Evolutionary conservation across 352 stramenopile species (phyloP).

Genomic region (Globisporangium mamillatum): DNA sequence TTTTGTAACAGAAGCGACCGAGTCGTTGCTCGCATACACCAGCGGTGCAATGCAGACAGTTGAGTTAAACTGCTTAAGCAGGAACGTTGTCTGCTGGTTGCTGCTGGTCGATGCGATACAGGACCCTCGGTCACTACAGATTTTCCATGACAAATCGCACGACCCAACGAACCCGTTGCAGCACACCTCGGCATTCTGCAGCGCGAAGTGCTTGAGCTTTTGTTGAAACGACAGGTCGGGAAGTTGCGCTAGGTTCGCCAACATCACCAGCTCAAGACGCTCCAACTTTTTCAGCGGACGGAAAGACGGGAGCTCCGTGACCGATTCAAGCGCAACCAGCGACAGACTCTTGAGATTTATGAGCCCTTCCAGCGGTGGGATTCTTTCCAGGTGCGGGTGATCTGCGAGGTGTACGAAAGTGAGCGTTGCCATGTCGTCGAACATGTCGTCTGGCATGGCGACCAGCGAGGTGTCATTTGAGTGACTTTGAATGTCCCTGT

Average conservation of each 20-base stretch:
- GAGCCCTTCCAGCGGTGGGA: constrained; percentile 31
- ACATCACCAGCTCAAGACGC: constrained; percentile 22
- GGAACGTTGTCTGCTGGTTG: neutral
- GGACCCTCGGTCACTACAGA: constrained; percentile 15
- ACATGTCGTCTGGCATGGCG: constrained; percentile 24
- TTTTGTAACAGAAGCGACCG: neutral
- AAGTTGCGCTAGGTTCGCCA: constrained; percentile 21
- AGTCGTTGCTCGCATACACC: neutral
- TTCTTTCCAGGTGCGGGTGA: constrained; percentile 17
- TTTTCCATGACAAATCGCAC: constrained; percentile 21
- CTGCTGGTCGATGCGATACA: neutral
- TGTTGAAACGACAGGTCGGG: constrained; percentile 21
- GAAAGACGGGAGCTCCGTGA: constrained; percentile 27
- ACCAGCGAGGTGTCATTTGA: constrained; percentile 16
- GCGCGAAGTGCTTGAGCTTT: constrained; percentile 17
- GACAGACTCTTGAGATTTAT: constrained; percentile 33
- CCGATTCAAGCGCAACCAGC: constrained; percentile 19
- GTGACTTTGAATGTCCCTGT: constrained; percentile 27
- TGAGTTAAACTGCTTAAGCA: constrained; percentile 5
- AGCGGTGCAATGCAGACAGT: neutral
- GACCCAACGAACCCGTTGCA: constrained; percentile 33
- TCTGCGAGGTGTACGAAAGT: constrained; percentile 30
- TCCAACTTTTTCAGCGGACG: constrained; percentile 18
- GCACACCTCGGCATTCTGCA: constrained; percentile 23
- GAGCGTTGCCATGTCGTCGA: constrained; percentile 32